Evolutionary conservation across 768 basidiomycete genomes (phyloP).

Genomic region (Mycena venus): DNA sequence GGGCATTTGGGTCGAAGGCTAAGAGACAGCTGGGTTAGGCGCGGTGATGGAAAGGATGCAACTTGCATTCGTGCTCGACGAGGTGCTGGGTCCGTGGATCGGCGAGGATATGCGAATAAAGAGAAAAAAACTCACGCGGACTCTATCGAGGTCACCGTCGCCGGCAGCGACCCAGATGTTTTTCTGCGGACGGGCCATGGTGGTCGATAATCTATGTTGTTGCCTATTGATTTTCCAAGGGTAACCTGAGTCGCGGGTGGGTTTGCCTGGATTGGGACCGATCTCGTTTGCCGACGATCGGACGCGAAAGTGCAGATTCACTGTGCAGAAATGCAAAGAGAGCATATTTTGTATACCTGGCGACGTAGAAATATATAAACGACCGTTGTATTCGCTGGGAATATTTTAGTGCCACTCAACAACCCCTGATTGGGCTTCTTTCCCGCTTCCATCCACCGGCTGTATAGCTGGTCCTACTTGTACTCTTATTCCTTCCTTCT

Average conservation of each 20-base stretch:
- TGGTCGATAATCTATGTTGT: not conserved
- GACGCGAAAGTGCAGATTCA: not conserved
- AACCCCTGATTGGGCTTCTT: slow-evolving; percentile 16
- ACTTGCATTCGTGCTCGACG: slow-evolving; percentile 70
- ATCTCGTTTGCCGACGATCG: slow-evolving; percentile 24
- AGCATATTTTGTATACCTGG: too few relatives aligned
- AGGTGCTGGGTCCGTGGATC: slow-evolving; percentile 58
- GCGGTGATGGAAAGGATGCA: slow-evolving; percentile 36
- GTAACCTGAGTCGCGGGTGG: not conserved
- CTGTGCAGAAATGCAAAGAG: not conserved
- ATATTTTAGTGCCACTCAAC: not conserved
- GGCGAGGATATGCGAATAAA: slow-evolving; percentile 12
- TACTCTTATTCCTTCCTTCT: not conserved
- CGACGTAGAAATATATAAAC: too few relatives aligned
- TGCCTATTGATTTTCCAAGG: not conserved
- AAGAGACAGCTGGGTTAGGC: slow-evolving; percentile 46
- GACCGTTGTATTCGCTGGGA: too few relatives aligned
- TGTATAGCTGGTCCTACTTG: slow-evolving; percentile 7
- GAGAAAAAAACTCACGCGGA: slow-evolving; percentile 64
- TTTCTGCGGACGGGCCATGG: slow-evolving; percentile 44
- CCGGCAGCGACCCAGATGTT: slow-evolving; percentile 96
- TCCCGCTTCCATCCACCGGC: not conserved
- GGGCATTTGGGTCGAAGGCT: slow-evolving; percentile 78
- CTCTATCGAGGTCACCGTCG: slow-evolving; percentile 87
- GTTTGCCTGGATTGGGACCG: not conserved